A percentile compares a stretch with the other conserved stretches of the same genome.
phyloP scores from a whole-genome alignment of 164 flowering plant species.

The Protea cynaroides region DNA sequence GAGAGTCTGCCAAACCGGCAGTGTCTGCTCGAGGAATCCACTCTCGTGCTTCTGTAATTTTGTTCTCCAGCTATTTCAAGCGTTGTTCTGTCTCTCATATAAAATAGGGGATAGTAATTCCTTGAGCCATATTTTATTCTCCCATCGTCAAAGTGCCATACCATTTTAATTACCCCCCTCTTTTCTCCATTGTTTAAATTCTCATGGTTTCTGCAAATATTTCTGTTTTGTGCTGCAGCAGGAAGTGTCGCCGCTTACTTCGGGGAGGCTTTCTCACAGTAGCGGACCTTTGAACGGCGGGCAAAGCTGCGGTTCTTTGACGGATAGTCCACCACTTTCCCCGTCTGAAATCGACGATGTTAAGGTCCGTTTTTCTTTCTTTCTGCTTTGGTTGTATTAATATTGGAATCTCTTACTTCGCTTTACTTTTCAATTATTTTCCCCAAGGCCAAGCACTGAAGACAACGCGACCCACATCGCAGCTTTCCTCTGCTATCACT shows the following conservation, averaged over 20 bases:
- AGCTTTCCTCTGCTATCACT: slow-evolving; percentile 5
- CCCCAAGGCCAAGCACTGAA: too few species aligned
- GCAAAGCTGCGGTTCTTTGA: slow-evolving; percentile 58
- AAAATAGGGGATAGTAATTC: too few species aligned
- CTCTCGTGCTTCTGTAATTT: too few species aligned
- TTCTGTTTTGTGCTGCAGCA: slow-evolving; percentile 31
- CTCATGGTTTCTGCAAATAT: background rate
- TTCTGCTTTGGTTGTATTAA: background rate
- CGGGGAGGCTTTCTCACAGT: slow-evolving; percentile 90
- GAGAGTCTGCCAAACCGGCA: too few species aligned
- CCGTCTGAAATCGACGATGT: slow-evolving; percentile 82
- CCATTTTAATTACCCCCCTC: too few species aligned
- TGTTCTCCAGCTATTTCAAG: too few species aligned
- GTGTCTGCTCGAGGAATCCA: too few species aligned
- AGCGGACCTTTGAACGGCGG: slow-evolving; percentile 79
- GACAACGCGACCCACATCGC: background rate
- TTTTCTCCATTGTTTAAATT: too few species aligned
- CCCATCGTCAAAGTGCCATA: too few species aligned
- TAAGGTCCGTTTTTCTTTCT: slow-evolving; percentile 44
- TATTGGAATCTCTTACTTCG: background rate
- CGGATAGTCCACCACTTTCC: slow-evolving; percentile 91
- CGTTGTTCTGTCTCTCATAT: too few species aligned
- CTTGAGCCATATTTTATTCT: too few species aligned
- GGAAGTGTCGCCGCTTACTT: slow-evolving; percentile 85
- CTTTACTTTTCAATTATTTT: too few species aligned